Conservation (phyloP, 2,329 filamentous ascomycete species). For the Fusarium neocosmosporiellum region DNA sequence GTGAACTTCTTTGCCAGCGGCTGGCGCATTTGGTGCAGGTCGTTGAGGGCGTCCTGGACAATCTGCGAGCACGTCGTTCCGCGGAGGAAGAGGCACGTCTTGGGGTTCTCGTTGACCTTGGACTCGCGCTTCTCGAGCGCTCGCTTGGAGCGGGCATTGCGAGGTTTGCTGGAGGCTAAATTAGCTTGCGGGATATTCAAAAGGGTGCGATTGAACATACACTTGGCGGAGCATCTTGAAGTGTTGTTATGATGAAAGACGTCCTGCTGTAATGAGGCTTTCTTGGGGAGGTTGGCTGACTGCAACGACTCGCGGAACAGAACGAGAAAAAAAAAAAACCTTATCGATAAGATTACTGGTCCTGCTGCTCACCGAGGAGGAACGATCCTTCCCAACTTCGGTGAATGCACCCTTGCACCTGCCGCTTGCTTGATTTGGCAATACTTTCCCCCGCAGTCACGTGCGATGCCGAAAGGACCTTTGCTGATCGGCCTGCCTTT, state of each 20-base stretch:
- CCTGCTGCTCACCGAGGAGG: slow-evolving; percentile 14
- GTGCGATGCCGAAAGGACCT: slow-evolving; percentile 35
- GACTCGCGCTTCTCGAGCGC: slow-evolving; percentile 93
- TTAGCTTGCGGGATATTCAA: background rate
- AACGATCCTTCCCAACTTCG: background rate
- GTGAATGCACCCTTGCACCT: slow-evolving; percentile 8
- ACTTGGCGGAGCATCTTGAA: slow-evolving; percentile 62
- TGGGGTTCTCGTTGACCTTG: slow-evolving; percentile 89
- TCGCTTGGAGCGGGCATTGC: slow-evolving; percentile 89
- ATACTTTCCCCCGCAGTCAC: slow-evolving; percentile 49
- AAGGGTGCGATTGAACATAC: slow-evolving; percentile 45
- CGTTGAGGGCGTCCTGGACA: slow-evolving; percentile 84
- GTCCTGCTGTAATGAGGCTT: slow-evolving; percentile 23
- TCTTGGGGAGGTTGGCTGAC: slow-evolving; percentile 18
- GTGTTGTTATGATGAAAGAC: slow-evolving; percentile 17
- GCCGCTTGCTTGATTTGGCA: background rate
- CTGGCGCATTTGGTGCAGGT: slow-evolving; percentile 86
- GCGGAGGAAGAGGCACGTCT: slow-evolving; percentile 88
- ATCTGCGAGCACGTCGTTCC: slow-evolving; percentile 87
- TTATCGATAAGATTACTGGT: slow-evolving; percentile 48
- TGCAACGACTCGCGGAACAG: background rate
- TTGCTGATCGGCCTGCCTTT: slow-evolving; percentile 17
- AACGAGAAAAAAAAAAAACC: slow-evolving; percentile 44
- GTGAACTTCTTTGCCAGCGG: slow-evolving; percentile 90
- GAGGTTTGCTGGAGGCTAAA: slow-evolving; percentile 61